phyloP scores from a whole-genome alignment of 768 basidiomycete genomes.

The Mycena epipterygia region DNA sequence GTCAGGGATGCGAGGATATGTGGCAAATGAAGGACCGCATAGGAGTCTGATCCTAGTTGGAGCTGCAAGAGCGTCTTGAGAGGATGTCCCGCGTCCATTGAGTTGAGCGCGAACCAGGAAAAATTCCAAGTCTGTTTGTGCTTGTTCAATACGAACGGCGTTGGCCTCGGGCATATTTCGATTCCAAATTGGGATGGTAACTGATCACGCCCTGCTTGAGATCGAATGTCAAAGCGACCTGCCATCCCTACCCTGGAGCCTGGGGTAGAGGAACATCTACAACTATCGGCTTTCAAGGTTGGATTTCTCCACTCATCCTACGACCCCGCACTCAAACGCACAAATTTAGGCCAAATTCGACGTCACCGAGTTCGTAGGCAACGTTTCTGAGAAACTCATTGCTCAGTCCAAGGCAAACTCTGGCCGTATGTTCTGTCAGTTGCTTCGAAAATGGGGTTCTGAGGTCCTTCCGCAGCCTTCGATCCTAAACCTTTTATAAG shows the following conservation, averaged over 20 bases:
- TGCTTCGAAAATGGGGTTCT: not conserved
- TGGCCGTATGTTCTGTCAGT: conserved; percentile 69
- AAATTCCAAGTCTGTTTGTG: no score
- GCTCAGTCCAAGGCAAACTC: conserved; percentile 85
- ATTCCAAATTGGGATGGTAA: conserved; percentile 31
- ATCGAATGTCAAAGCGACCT: conserved; percentile 33
- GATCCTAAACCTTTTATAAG: conserved; percentile 93
- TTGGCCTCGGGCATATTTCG: conserved; percentile 9
- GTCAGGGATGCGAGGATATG: conserved; percentile 70
- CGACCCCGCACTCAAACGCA: conserved; percentile 27
- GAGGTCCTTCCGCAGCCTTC: conserved; percentile 74
- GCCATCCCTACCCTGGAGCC: conserved; percentile 59
- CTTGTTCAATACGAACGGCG: no score
- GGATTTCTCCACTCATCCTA: not conserved
- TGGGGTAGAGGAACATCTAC: conserved; percentile 65
- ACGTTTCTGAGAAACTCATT: conserved; percentile 90
- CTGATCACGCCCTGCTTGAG: not conserved
- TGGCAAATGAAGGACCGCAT: conserved; percentile 70
- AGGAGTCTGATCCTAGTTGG: conserved; percentile 78
- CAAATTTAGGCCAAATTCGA: conserved; percentile 85
- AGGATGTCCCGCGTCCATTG: conserved; percentile 62
- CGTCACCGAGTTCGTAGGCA: conserved; percentile 89
- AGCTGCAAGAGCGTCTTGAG: conserved; percentile 77
- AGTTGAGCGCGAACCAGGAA: not conserved
- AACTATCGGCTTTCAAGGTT: conserved; percentile 71